Evolutionary conservation across 768 basidiomycete genomes (phyloP), one percentile per base, ranked within the genome.

Genomic region (Stropharia rugosoannulata): DNA sequence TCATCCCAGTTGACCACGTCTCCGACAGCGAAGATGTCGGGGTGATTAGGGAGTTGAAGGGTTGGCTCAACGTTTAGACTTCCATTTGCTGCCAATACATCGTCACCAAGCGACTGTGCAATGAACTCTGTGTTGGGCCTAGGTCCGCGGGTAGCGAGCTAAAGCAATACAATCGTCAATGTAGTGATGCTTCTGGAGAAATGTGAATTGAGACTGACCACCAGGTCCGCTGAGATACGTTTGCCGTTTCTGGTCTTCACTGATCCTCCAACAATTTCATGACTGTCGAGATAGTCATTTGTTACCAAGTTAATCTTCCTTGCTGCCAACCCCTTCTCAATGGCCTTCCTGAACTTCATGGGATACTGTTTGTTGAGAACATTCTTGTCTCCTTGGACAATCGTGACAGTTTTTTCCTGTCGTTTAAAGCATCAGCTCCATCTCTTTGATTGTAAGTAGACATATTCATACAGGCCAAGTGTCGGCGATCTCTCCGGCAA

Each of bases 351-450:
- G 66, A 78, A 78, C 49, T 77, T 76, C 8, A 68, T 63, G 0
- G 82, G 75, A 59, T 87, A 87, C 1, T 73, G 64, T 8, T 68
- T 63, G 58, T 83, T 85, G 56, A 87, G 67, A 27, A 86, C 74
- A 27, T 70, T 62, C 1, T 51, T 49, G 36, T 73, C 69, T 32
- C 75, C 73, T 12, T 88, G 86, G 3, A 87, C 77, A 38, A 88
- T 70, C n/a, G 83, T 84, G 25, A 87, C 75, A 32, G 66, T 62
- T 57, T 77, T 82, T 15, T 62, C 54, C 73, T 75, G 41, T 4
- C 45, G 4, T 9, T 10, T 29, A 37, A 10, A 16, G 16, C 15
- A 29, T 56, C 15, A 59, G 41, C 15, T 32, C 1, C 12, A 37
- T 10, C 22, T 32, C 15, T 38, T 6, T 10, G 62, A 63, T 11